Evolutionary conservation across 106 monocot species (phyloP), one percentile per base, ranked within the genome.

Genomic region (Dioscorea zingiberensis): DNA sequence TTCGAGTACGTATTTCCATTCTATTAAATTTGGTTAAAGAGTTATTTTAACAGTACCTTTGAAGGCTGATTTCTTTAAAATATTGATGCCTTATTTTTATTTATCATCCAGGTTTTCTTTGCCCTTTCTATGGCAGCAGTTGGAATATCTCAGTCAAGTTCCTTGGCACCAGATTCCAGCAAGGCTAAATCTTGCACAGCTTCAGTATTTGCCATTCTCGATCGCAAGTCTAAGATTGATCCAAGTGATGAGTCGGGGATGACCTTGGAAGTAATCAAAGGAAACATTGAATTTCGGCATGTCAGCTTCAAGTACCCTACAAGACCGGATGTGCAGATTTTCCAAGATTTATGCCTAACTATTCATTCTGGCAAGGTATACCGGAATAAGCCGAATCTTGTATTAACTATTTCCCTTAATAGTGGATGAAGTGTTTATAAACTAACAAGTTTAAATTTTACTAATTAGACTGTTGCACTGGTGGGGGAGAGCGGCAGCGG

Each of bases 251-350:
- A 76, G 29, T 72, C 75, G 58, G 86, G 86, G 1, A 24, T 73
- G 24, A 73, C 60, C 0, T 71, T 78, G 16, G 78, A 83, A 55
- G 71, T 23, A 26, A 21, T 83, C 44, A 71, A 65, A 54, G 78
- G 83, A 3, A 67, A 71, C 25, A 79, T 83, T 47, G 83, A 79
- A 59, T 79, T 79, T 46, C 78, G 44, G 14, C 78, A 83, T 59
- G 79, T 83, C 29, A 68, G 63, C 68, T 83, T 83, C 75, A 74
- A 62, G 44, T 83, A 83, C 58, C 83, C 83, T 7, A 71, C 83
- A 16, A 61, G 83, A 32, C 83, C 78, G 53, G 78, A 79, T 59
- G 64, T 79, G 38, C 78, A 83, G 62, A 79, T 83, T 58, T 83
- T 83, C 74, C 78, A 61, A 18, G 83, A 79, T 70, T 58, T 83